phyloP scores from a whole-genome alignment of 2,329 filamentous ascomycete genomes.

The Neofusicoccum kwambonambiense region DNA sequence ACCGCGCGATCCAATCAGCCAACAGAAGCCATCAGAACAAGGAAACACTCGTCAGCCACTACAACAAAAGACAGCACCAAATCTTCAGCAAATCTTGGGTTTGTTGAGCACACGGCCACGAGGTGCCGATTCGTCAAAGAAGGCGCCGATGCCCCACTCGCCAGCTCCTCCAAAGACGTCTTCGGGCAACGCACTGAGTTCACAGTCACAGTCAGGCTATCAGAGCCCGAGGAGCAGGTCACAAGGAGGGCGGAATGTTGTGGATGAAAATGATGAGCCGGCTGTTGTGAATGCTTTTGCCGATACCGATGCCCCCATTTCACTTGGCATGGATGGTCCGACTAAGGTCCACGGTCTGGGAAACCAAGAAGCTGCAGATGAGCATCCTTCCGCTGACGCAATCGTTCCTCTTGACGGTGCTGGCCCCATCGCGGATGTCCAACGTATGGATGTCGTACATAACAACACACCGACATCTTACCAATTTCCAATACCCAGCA shows the following conservation, averaged over 20 bases:
- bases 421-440: background rate
- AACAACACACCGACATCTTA: background rate
- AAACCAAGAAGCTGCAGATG: too few species aligned
- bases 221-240: background rate
- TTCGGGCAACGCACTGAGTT: too few species aligned
- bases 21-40: background rate
- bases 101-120: background rate
- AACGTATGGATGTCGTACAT: background rate
- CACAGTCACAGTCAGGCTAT: background rate
- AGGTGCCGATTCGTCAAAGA: background rate
- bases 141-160: background rate
- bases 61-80: background rate
- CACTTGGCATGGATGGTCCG: background rate
- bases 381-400: too few species aligned
- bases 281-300: background rate
- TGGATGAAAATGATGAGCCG: background rate
- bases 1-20: background rate
- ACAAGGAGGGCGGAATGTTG: background rate
- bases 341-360: background rate
- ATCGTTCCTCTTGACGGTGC: too few species aligned
- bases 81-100: background rate
- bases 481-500: background rate
- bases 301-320: background rate
- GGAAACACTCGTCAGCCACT: background rate
- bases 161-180: background rate